phyloP scores from a whole-genome alignment of 108 stramenopile genomes.

The Pseudonitzschia delicatissima region DNA sequence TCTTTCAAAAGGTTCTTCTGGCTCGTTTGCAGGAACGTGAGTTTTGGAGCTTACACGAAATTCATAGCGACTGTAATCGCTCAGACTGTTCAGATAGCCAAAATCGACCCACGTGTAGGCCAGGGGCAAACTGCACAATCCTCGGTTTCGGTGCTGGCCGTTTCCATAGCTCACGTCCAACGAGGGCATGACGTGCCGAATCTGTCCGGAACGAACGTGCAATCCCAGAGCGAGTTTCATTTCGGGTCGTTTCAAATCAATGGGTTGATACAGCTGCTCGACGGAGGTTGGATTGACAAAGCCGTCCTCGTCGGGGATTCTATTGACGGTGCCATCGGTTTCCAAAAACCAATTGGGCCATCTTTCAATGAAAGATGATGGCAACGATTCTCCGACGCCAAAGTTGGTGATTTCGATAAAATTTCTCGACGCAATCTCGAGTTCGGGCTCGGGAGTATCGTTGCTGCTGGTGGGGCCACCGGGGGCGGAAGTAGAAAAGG shows the following conservation, averaged over 20 bases:
- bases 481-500: no score
- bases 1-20: not conserved
- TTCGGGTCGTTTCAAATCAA: slow-evolving; percentile 32
- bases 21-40: not conserved
- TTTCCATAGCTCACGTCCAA: slow-evolving; percentile 25
- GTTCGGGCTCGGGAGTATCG: no score
- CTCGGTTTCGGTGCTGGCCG: slow-evolving; percentile 31
- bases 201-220: slow-evolving; percentile 27
- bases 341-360: slow-evolving; percentile 35
- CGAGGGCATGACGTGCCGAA: slow-evolving; percentile 42
- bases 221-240: slow-evolving; percentile 31
- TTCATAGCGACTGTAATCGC: slow-evolving; percentile 15
- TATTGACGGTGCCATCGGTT: not conserved
- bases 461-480: no score
- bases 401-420: slow-evolving; percentile 5
- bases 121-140: slow-evolving; percentile 33
- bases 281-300: slow-evolving; percentile 30
- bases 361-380: slow-evolving; percentile 5
- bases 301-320: slow-evolving; percentile 24
- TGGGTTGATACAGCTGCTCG: slow-evolving; percentile 29
- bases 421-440: not conserved
- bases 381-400: not conserved
- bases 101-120: slow-evolving; percentile 34
- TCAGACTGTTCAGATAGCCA: not conserved
- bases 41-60: not conserved